Percentiles rank a stretch among this genome's conserved stretches.
Evolutionary conservation across 2,329 filamentous ascomycete species (phyloP).

Genomic region (Fusarium newnesense): DNA sequence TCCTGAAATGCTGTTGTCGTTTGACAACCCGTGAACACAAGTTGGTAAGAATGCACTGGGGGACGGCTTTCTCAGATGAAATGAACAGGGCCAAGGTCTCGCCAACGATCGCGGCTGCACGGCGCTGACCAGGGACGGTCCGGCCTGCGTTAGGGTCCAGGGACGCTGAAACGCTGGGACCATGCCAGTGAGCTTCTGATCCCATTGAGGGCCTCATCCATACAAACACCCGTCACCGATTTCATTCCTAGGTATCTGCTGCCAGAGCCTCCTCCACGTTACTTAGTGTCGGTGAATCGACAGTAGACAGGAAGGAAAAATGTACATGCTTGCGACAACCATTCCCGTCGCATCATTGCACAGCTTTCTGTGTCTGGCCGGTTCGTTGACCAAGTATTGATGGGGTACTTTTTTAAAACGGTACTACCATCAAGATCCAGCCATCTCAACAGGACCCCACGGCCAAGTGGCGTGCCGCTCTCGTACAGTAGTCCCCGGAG

Average conservation of each 20-base stretch:
- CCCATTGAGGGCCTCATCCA: constrained; percentile 5
- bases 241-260: constrained; percentile 3
- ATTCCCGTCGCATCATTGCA: background rate
- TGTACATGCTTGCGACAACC: constrained; percentile 14
- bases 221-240: constrained; percentile 14
- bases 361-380: background rate
- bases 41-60: background rate
- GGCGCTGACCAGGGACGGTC: constrained; percentile 40
- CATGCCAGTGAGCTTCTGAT: constrained; percentile 11
- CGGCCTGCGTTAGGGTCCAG: constrained; percentile 33
- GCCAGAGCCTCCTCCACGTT: constrained; percentile 27
- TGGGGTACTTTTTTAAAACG: constrained; percentile 1
- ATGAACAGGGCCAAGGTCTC: constrained; percentile 14
- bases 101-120: constrained; percentile 22
- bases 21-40: background rate
- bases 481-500: constrained; percentile 38
- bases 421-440: background rate
- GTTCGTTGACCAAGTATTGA: background rate
- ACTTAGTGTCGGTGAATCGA: constrained; percentile 23
- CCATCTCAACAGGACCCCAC: constrained; percentile 30
- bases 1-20: background rate
- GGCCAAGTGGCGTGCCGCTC: constrained; percentile 40
- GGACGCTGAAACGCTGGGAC: constrained; percentile 28
- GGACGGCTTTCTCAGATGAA: constrained; percentile 16
- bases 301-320: background rate